Evolutionary conservation across 2,329 filamentous ascomycete species (phyloP).

Genomic region (Microdochium bolleyi): DNA sequence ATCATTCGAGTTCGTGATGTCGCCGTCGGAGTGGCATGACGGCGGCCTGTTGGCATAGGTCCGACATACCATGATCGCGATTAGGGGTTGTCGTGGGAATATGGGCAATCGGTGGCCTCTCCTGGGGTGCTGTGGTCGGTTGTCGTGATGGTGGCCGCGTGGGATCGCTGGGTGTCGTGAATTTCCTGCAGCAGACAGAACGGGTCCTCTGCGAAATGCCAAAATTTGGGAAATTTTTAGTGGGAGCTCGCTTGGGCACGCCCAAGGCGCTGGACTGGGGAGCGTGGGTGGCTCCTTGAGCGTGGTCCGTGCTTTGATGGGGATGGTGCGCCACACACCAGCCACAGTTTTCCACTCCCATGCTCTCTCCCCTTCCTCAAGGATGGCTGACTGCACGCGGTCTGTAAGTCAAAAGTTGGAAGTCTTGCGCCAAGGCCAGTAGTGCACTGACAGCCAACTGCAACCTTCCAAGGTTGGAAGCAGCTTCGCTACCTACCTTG

Average conservation of each 20-base stretch:
- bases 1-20: background rate
- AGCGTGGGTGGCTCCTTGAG: background rate
- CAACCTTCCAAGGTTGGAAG: too few relatives aligned
- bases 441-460: too few relatives aligned
- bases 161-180: background rate
- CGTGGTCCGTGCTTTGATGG: background rate
- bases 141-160: background rate
- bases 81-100: constrained; percentile 1
- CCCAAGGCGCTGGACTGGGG: background rate
- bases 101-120: constrained; percentile 1
- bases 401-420: too few relatives aligned
- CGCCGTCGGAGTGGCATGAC: background rate
- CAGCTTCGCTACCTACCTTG: too few relatives aligned
- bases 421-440: too few relatives aligned
- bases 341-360: background rate
- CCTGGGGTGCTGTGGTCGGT: background rate
- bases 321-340: background rate
- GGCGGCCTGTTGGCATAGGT: background rate
- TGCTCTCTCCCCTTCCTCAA: too few relatives aligned
- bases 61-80: background rate
- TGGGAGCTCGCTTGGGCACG: background rate
- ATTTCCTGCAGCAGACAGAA: background rate
- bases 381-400: too few relatives aligned
- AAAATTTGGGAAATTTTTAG: background rate
- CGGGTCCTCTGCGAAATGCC: background rate